These are phyloP conservation scores for Aspergillus carbonarius DNA, from an alignment of 2,329 filamentous ascomycete genomes.

Conservation along the genomic window DNA sequence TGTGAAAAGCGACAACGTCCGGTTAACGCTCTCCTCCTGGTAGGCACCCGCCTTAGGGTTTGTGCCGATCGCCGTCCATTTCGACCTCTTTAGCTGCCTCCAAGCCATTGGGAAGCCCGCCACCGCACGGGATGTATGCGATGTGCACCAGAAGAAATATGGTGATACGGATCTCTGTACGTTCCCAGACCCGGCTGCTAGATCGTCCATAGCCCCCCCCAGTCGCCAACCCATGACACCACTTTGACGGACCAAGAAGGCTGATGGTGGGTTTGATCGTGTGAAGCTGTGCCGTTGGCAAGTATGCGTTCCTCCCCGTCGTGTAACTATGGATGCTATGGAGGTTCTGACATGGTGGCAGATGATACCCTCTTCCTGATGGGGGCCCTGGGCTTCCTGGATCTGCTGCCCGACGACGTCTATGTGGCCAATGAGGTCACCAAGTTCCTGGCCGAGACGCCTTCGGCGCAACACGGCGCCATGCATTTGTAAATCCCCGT, in stretches of 20 bases:
- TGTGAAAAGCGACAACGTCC: background rate
- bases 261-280: background rate
- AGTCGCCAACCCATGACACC: too few species aligned
- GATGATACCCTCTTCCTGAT: constrained; percentile 40
- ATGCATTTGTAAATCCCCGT: constrained; percentile 33
- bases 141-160: constrained; percentile 17
- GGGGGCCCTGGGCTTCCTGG: constrained; percentile 36
- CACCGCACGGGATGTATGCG: constrained; percentile 29
- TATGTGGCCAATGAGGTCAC: constrained; percentile 37
- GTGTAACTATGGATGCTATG: background rate
- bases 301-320: constrained; percentile 15
- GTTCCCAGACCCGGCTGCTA: too few species aligned
- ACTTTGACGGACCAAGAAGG: background rate
- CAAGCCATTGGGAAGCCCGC: constrained; percentile 25
- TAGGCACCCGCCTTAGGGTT: constrained; percentile 39
- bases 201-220: too few species aligned
- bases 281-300: constrained; percentile 22
- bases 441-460: constrained; percentile 34
- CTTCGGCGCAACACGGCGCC: constrained; percentile 37
- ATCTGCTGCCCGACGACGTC: constrained; percentile 30
- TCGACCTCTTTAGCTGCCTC: constrained; percentile 33
- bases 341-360: constrained; percentile 13
- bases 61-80: constrained; percentile 38
- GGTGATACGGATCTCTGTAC: background rate
- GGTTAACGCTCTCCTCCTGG: background rate